These are phyloP conservation scores for Wickerhamomyces rabaulensis DNA, from an alignment of 805 yeast genomes.

Conservation along the genomic window DNA sequence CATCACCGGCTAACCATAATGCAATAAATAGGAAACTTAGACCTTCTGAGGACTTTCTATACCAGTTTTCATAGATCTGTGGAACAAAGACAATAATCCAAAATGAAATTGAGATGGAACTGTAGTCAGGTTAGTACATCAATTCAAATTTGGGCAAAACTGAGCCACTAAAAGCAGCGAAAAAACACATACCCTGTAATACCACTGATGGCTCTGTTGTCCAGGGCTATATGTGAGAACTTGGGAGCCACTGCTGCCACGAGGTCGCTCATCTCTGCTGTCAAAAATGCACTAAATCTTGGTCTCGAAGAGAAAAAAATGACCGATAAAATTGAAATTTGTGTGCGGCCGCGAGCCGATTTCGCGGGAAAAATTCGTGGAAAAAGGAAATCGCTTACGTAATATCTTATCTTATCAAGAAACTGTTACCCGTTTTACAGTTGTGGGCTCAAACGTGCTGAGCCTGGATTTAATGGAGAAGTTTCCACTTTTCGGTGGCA, in stretches of 20 bases:
- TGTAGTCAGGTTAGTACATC: neutral
- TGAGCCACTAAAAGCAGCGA: neutral
- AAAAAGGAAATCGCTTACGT: neutral
- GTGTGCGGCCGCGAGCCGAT: neutral
- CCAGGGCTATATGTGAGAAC: constrained; percentile 18
- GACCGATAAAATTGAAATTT: neutral
- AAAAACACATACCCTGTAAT: constrained; percentile 18
- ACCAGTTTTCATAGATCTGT: constrained; percentile 88
- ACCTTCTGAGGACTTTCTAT: constrained; percentile 84
- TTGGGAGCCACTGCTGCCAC: neutral
- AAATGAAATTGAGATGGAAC: constrained; percentile 87
- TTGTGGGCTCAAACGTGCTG: neutral
- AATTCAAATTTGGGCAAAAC: constrained; percentile 2
- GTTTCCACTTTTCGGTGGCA: neutral
- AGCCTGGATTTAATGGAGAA: neutral
- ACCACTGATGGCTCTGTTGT: constrained; percentile 24
- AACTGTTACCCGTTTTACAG: neutral
- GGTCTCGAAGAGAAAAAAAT: neutral
- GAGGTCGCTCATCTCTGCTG: neutral
- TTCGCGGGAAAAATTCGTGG: neutral
- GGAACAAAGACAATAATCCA: constrained; percentile 99
- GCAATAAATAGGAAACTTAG: constrained; percentile 80
- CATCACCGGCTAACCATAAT: constrained; percentile 91
- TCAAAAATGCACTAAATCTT: neutral
- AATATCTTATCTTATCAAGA: neutral